Percentiles rank a stretch among this genome's conserved stretches.
Conservation (phyloP, 441 rosid genomes). For the Croton laevigatus region DNA sequence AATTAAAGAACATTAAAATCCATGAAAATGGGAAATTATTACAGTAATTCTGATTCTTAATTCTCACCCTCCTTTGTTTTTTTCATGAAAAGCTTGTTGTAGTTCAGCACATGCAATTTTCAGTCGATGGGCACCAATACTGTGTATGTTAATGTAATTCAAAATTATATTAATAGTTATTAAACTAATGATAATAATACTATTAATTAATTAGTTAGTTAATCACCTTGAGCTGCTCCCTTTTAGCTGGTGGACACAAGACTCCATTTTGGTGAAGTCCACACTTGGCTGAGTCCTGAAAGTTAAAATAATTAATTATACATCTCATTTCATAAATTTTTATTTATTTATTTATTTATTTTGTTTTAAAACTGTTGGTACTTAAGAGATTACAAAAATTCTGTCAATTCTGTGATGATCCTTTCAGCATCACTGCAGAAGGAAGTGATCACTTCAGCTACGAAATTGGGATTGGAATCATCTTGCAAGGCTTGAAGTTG, state of each 20-base stretch:
- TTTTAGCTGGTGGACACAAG: slow-evolving; percentile 34
- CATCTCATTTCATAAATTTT: background rate
- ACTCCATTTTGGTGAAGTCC: slow-evolving; percentile 29
- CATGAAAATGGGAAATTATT: background rate
- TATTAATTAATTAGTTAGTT: background rate
- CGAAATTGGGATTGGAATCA: slow-evolving; percentile 34
- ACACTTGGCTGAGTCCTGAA: slow-evolving; percentile 28
- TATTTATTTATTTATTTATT: background rate
- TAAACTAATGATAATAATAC: no score
- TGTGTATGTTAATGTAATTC: no score
- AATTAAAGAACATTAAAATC: background rate
- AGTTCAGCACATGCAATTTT: slow-evolving; percentile 32
- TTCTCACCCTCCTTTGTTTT: slow-evolving; percentile 29
- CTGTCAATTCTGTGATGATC: slow-evolving; percentile 32
- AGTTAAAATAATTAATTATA: background rate
- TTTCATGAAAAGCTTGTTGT: slow-evolving; percentile 32
- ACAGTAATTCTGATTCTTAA: background rate
- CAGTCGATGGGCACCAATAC: slow-evolving; percentile 42
- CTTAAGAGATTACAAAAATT: slow-evolving; percentile 20
- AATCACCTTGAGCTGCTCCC: slow-evolving; percentile 41
- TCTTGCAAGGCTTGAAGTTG: slow-evolving; percentile 39
- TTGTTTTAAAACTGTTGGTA: background rate
- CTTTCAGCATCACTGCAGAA: slow-evolving; percentile 39
- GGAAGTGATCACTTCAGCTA: slow-evolving; percentile 33
- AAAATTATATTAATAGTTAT: no score